phyloP scores from a whole-genome alignment of 2,329 filamentous ascomycete species.

The Exophiala calicioides region DNA sequence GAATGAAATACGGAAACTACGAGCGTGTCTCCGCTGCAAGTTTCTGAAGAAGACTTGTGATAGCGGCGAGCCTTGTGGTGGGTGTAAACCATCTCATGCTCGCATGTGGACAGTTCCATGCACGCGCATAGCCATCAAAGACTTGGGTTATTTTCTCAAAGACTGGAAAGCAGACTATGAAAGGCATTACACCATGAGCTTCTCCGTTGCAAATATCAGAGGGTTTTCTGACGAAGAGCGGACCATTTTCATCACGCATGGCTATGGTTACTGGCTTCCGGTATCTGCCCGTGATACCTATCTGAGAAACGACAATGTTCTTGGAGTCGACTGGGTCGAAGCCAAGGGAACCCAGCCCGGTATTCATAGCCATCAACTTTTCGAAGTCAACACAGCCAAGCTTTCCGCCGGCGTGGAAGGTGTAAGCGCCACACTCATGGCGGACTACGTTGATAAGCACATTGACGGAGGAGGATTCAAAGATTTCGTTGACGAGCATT shows the following conservation, averaged over 20 bases:
- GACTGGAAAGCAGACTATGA: slow-evolving; percentile 98
- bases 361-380: too few species aligned
- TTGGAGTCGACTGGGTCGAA: slow-evolving; percentile 92
- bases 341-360: slow-evolving; percentile 68
- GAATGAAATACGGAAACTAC: slow-evolving; percentile 91
- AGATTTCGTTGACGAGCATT: slow-evolving; percentile 92
- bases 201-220: slow-evolving; percentile 94
- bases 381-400: slow-evolving; percentile 83
- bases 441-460: slow-evolving; percentile 92
- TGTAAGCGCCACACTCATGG: slow-evolving; percentile 75
- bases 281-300: slow-evolving; percentile 93
- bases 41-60: slow-evolving; percentile 99
- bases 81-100: slow-evolving; percentile 93
- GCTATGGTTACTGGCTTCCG: slow-evolving; percentile 88
- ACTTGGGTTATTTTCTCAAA: slow-evolving; percentile 98
- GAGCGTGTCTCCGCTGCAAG: slow-evolving; percentile 93
- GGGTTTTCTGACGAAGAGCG: slow-evolving; percentile 67
- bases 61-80: slow-evolving; percentile 92
- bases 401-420: slow-evolving; percentile 88
- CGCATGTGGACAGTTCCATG: slow-evolving; percentile 96
- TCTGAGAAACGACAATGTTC: slow-evolving; percentile 87
- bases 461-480: slow-evolving; percentile 88
- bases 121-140: slow-evolving; percentile 97
- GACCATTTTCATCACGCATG: slow-evolving; percentile 90
- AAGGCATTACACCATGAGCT: slow-evolving; percentile 79